Evolutionary conservation across 352 stramenopile genomes (phyloP).

Genomic region (Globisporangium irregulare): DNA sequence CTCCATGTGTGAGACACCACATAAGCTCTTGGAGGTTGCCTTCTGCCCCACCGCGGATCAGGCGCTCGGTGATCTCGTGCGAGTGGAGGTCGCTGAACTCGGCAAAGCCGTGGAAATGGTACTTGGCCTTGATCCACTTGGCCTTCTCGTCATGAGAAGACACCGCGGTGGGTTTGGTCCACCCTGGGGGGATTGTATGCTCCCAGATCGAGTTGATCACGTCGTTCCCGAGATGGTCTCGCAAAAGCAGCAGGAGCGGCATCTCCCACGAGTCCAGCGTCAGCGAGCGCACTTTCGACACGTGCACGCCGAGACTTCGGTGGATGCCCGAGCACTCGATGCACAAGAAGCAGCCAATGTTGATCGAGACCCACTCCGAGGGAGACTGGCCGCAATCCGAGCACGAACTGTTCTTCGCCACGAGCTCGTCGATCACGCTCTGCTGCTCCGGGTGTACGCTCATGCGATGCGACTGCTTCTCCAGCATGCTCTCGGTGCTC

Average conservation of each 20-base stretch:
- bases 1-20: slow-evolving; percentile 75
- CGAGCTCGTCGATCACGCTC: slow-evolving; percentile 59
- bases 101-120: slow-evolving; percentile 72
- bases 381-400: slow-evolving; percentile 73
- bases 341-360: slow-evolving; percentile 95
- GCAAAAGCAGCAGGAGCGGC: slow-evolving; percentile 56
- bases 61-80: slow-evolving; percentile 37
- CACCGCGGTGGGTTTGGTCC: slow-evolving; percentile 43
- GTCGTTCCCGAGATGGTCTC: slow-evolving; percentile 68
- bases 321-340: slow-evolving; percentile 98
- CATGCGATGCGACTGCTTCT: slow-evolving; percentile 80
- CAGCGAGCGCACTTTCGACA: slow-evolving; percentile 95
- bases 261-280: slow-evolving; percentile 89
- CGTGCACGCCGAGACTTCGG: slow-evolving; percentile 94
- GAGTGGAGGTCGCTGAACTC: slow-evolving; percentile 27
- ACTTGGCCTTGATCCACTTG: slow-evolving; percentile 86
- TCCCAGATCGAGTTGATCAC: slow-evolving; percentile 74
- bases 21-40: slow-evolving; percentile 62
- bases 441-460: slow-evolving; percentile 82
- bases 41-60: slow-evolving; percentile 37
- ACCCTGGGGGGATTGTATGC: slow-evolving; percentile 43
- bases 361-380: slow-evolving; percentile 96
- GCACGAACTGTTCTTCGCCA: slow-evolving; percentile 52
- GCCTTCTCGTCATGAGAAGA: slow-evolving; percentile 69
- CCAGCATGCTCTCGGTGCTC: slow-evolving; percentile 79